Conservation (phyloP, 208 protist species). For the Willaertia magna region DNA sequence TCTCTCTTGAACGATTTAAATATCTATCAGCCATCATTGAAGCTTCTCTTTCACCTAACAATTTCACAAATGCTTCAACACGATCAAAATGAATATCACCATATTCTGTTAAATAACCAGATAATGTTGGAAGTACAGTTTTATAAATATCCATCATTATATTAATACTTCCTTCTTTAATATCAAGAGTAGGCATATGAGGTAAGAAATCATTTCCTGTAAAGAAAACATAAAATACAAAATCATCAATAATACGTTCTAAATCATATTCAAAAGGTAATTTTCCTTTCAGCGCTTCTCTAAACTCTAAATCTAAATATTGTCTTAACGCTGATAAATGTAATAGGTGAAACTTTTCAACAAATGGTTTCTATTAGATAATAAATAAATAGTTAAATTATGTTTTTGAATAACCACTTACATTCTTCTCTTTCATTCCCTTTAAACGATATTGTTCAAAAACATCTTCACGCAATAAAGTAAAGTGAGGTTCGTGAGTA, state of each 20-base stretch:
- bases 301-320: constrained; percentile 45
- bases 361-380: neutral
- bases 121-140: constrained; percentile 28
- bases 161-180: constrained; percentile 89
- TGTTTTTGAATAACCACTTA: neutral
- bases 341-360: constrained; percentile 47
- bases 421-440: neutral
- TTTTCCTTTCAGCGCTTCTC: neutral
- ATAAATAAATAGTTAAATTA: too few relatives aligned
- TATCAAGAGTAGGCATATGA: constrained; percentile 91
- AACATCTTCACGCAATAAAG: constrained; percentile 90
- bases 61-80: neutral
- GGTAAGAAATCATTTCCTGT: constrained; percentile 99
- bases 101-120: constrained; percentile 46
- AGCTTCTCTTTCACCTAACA: constrained; percentile 36
- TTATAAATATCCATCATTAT: constrained; percentile 53
- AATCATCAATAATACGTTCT: constrained; percentile 95
- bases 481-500: constrained; percentile 95
- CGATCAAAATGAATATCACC: constrained; percentile 34
- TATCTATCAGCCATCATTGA: constrained; percentile 29
- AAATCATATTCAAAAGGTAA: constrained; percentile 60
- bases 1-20: neutral
- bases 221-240: constrained; percentile 97
- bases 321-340: constrained; percentile 54
- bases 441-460: constrained; percentile 7